Base-by-base conservation (phyloP, 1,139 yeast species). In the Suhomyces wounanorum region DNA sequence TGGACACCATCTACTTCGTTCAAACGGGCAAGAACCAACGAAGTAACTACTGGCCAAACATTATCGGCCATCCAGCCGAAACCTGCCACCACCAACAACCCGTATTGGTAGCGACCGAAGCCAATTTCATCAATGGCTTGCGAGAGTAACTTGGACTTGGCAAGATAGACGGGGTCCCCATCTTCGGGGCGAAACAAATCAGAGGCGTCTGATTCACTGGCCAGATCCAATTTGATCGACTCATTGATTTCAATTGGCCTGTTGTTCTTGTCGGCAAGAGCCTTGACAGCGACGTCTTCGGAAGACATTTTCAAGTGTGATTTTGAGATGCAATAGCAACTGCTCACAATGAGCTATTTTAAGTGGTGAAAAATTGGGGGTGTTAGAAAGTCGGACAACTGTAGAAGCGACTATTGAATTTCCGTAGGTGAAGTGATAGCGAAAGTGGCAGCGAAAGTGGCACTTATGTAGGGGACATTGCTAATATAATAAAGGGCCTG, bases 1-100 rank as follows among this genome's bases (percentile, higher is more conserved):
- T 70, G 76, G 3, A 72, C 79, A 7, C 77, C 78, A 54, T 75
- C 67, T 0, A 60, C 63, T 53, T 75, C 79, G 30, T 53, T 60
- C 44, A 75, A 57, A 26, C 75, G 56, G 21, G 71, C 67, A 39
- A 74, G 55, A 14, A 75, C 69, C 50, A 73, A 67, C 25, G 73
- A 62, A 1, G 75, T 71, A 3, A 69, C 76, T 10, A 73, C 65
- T 2, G 79, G 79, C 75, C 77, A 75, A 5, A 75, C 74, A 54
- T 75, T 75, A 55, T 75, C 79, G 10, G 76, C 67, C 45, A 73
- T 61, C 79, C 79, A 75, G 1, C 79, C 78, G 54, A 74, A 73
- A 1, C 79, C 78, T 3, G 78, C 75, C 10, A 74, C 78, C 43
- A 72, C 62, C 41, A 74, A 70, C n/a, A 74, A 61, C 3, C 78